Evolutionary conservation across 2,329 filamentous ascomycete species (phyloP), one percentile per base, ranked within the genome.

Genomic region (Fusarium pseudograminearum): DNA sequence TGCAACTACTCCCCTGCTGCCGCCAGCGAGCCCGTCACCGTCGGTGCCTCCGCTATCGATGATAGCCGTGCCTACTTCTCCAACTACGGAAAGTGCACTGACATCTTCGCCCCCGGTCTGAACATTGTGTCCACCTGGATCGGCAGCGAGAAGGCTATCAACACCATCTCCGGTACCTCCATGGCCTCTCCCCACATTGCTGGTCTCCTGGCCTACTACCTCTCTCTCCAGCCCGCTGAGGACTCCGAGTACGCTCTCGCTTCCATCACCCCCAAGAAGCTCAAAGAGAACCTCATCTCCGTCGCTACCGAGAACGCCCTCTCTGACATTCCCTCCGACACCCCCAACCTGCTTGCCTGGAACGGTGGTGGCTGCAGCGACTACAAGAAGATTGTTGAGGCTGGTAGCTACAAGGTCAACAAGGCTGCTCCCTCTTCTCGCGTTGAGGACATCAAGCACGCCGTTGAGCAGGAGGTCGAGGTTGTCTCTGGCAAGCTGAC

Each of bases 21-120:
- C 70, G 94, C 97, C 75, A 86, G 89, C 76, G 93, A 97, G 78
- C 94, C 96, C 73, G 89, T 99, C 80, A 99, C 96, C 62, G 96
- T 99, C 70, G 97, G 95, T 83, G 96, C 96, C 73, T 97, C 94
- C 46, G 96, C 93, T 74, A 89, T 99, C 65, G 89, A 91, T 77
- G 96, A 99, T 80, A 93, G 93, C 87, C 95, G 96, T 83, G 96
- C 96, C 72, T 99, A 98, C 89, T 99, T 99, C 90, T 99, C 97
- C 89, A 99, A 99, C 92, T 98, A 91, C 83, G 96, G 96, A 82
- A 96, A 95, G 88, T 99, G 96, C 89, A 97, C 95, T 81, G 96
- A 99, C 83, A 97, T 99, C 87, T 99, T 99, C 78, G 96, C 94
- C 70, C 96, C 96, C 66, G 96, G 96, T 78, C 88, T 98, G 77